Percentiles rank a stretch among this genome's conserved stretches.
phyloP scores from a whole-genome alignment of 176 grass and related monocot genomes.

The Ampelocalamus luodianensis region DNA sequence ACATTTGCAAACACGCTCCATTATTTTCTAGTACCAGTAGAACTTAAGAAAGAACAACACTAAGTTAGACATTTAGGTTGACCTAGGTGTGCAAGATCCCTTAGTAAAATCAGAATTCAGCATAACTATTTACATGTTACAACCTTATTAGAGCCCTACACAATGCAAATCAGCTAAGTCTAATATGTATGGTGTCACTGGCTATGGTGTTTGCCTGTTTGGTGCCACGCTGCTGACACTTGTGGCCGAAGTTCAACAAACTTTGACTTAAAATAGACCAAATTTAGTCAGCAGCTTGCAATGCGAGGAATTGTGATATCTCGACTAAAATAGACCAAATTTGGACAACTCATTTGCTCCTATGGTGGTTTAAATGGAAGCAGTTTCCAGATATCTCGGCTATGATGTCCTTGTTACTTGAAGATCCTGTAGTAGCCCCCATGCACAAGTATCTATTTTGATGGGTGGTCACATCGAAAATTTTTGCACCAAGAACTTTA shows the following conservation, averaged over 20 bases:
- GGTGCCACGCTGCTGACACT: background rate
- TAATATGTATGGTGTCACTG: background rate
- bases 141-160: background rate
- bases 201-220: background rate
- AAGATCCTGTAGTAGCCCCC: background rate
- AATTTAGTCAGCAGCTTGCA: too few species aligned
- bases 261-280: background rate
- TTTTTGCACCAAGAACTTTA: background rate
- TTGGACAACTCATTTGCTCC: background rate
- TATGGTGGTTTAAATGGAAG: background rate
- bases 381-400: background rate
- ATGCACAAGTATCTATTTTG: background rate
- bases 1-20: constrained; percentile 12
- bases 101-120: background rate
- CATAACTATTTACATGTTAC: background rate
- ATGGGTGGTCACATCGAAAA: background rate
- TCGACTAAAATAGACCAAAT: background rate
- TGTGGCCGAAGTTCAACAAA: background rate
- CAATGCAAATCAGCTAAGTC: constrained; percentile 3
- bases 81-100: background rate
- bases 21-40: constrained; percentile 4
- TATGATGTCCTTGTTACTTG: background rate
- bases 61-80: background rate
- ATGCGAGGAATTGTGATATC: too few species aligned
- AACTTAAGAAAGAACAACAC: background rate